These are phyloP conservation scores for Bidens hawaiensis DNA, from an alignment of 140 eudicot genomes.

Conservation along the genomic window DNA sequence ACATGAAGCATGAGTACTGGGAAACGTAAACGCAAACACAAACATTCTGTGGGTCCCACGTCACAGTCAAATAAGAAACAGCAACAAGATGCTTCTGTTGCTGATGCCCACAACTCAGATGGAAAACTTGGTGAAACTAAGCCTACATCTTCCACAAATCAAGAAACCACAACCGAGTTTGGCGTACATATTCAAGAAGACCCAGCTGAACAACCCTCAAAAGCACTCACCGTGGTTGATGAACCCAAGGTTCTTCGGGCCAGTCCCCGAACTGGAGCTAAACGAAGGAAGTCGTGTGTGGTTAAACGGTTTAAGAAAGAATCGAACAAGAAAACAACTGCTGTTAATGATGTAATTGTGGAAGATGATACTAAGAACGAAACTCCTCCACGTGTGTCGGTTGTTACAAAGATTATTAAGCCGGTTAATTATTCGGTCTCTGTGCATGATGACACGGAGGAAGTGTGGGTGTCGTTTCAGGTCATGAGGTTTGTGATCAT, in stretches of 20 bases:
- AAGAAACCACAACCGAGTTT: conserved; percentile 21
- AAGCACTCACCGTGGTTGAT: conserved; percentile 24
- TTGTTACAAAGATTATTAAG: conserved; percentile 54
- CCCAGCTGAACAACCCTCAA: conserved; percentile 11
- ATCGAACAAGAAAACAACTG: conserved; percentile 8
- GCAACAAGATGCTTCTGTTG: conserved; percentile 38
- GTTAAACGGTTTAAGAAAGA: conserved; percentile 71
- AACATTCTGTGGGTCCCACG: conserved; percentile 22
- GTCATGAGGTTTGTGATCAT: conserved; percentile 63
- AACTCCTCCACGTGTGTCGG: conserved; percentile 18
- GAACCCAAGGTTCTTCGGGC: conserved; percentile 21
- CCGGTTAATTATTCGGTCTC: conserved; percentile 63
- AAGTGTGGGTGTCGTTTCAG: conserved; percentile 59
- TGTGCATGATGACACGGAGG: conserved; percentile 36
- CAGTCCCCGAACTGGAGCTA: conserved; percentile 40
- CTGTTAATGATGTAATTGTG: conserved; percentile 21
- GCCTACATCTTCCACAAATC: conserved; percentile 24
- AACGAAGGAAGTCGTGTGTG: conserved; percentile 68
- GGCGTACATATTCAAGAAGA: conserved; percentile 34
- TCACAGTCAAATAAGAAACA: conserved; percentile 51
- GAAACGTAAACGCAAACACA: conserved; percentile 55
- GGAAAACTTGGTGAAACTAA: conserved; percentile 25
- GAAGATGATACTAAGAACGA: conserved; percentile 18
- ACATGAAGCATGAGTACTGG: conserved; percentile 42
- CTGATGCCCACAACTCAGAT: conserved; percentile 16